These are phyloP conservation scores for Raphanus sativus DNA, from an alignment of 345 rosid genomes.

Conservation along the genomic window DNA sequence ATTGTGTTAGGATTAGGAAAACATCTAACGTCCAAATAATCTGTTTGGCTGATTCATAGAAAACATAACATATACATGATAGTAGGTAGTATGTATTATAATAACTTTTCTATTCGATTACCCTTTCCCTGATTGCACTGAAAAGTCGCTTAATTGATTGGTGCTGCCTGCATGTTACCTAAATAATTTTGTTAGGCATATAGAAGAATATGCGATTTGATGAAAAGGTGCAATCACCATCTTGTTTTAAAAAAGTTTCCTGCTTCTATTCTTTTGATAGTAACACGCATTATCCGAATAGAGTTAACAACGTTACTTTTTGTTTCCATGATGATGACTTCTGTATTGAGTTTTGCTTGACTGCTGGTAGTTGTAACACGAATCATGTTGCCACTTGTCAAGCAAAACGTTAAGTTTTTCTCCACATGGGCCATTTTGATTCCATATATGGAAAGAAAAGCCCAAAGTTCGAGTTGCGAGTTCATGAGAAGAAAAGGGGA, in stretches of 20 bases:
- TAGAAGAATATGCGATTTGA: not conserved
- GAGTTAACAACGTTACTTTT: too few species aligned
- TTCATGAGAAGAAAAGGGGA: not conserved
- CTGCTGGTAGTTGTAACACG: not conserved
- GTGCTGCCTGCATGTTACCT: not conserved
- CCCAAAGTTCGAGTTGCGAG: not conserved
- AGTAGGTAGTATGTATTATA: not conserved
- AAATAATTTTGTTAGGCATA: not conserved
- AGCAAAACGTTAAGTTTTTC: not conserved
- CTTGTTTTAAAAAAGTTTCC: not conserved
- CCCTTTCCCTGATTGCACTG: conserved; percentile 3
- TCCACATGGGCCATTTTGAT: not conserved
- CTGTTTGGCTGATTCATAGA: not conserved
- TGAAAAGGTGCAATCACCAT: conserved; percentile 9
- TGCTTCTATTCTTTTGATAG: too few species aligned
- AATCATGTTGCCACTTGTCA: not conserved
- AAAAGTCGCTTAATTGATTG: not conserved
- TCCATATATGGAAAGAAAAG: not conserved
- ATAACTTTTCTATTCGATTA: not conserved
- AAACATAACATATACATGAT: not conserved
- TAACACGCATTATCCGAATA: too few species aligned
- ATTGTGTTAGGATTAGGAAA: not conserved
- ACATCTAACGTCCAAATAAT: not conserved
- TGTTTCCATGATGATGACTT: too few species aligned
- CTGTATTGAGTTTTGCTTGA: not conserved